Evolutionary conservation across 768 basidiomycete genomes (phyloP).

Genomic region (Termitomyces sp.): DNA sequence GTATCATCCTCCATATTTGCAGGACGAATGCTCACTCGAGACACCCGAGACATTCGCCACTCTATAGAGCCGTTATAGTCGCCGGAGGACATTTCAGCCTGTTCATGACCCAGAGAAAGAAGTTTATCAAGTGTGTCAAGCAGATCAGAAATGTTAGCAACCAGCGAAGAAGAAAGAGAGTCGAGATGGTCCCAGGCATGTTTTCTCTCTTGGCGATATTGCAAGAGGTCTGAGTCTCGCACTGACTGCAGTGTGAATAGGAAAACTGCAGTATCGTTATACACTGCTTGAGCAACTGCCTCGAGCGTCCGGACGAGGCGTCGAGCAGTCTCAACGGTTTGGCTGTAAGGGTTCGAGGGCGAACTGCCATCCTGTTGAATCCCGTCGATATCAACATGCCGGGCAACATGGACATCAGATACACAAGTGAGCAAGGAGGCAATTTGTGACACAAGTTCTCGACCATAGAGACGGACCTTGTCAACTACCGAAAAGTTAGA

Average conservation of each 20-base stretch:
- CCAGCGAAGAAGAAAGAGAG: constrained; percentile 47
- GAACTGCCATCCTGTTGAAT: constrained; percentile 48
- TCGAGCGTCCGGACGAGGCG: constrained; percentile 69
- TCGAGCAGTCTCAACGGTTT: constrained; percentile 69
- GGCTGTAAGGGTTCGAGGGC: constrained; percentile 51
- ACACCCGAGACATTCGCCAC: constrained; percentile 73
- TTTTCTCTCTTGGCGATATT: constrained; percentile 29
- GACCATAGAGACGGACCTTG: constrained; percentile 40
- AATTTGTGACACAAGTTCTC: constrained; percentile 52
- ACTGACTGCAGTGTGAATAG: constrained; percentile 57
- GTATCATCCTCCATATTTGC: constrained; percentile 19
- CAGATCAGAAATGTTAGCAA: constrained; percentile 53
- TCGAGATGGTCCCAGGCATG: constrained; percentile 45
- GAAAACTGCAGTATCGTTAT: constrained; percentile 65
- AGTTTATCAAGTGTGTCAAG: constrained; percentile 62
- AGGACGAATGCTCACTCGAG: constrained; percentile 61
- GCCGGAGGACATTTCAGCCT: constrained; percentile 64
- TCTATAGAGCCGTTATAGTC: constrained; percentile 77
- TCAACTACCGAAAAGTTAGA: constrained; percentile 28
- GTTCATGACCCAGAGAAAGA: constrained; percentile 63
- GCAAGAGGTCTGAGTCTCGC: constrained; percentile 33
- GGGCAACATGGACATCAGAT: constrained; percentile 74
- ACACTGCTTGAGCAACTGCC: constrained; percentile 64
- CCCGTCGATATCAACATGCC: constrained; percentile 81
- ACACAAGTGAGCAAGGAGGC: constrained; percentile 56